phyloP scores from a whole-genome alignment of 257 asterid genomes.

The Primulina eburnea region DNA sequence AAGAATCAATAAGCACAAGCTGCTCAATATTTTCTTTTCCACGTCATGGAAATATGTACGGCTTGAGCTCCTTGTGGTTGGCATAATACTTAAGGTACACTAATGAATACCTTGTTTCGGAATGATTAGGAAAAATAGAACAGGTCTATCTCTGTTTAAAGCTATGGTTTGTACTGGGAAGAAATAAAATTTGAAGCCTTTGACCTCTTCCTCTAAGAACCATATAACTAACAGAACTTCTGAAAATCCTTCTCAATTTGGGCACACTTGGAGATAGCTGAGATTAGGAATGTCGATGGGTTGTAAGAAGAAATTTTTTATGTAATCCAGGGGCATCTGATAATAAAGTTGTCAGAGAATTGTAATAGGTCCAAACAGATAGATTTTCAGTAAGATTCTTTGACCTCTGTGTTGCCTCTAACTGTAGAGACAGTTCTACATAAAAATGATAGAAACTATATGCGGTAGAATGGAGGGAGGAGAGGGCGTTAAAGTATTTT shows the following conservation, averaged over 20 bases:
- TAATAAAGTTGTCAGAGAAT: too few relatives aligned
- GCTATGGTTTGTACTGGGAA: neutral
- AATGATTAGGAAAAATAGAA: neutral
- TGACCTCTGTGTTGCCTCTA: too few relatives aligned
- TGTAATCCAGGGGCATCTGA: too few relatives aligned
- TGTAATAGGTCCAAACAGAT: too few relatives aligned
- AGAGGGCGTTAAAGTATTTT: too few relatives aligned
- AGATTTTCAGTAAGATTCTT: too few relatives aligned
- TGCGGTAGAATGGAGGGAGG: too few relatives aligned
- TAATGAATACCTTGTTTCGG: neutral
- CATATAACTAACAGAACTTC: neutral
- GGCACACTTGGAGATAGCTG: neutral
- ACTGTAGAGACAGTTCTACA: too few relatives aligned
- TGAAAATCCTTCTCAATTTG: neutral
- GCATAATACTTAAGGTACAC: neutral
- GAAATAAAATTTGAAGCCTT: neutral
- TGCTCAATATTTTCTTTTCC: neutral
- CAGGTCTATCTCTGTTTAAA: neutral
- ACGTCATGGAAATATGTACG: neutral
- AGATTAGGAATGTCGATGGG: neutral
- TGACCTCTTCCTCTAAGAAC: neutral
- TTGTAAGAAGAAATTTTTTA: neutral
- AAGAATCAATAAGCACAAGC: neutral
- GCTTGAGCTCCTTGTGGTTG: neutral
- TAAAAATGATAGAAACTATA: too few relatives aligned